Base-by-base conservation (phyloP, 2,329 filamentous ascomycete species). In the Elsinoe ampelina region DNA sequence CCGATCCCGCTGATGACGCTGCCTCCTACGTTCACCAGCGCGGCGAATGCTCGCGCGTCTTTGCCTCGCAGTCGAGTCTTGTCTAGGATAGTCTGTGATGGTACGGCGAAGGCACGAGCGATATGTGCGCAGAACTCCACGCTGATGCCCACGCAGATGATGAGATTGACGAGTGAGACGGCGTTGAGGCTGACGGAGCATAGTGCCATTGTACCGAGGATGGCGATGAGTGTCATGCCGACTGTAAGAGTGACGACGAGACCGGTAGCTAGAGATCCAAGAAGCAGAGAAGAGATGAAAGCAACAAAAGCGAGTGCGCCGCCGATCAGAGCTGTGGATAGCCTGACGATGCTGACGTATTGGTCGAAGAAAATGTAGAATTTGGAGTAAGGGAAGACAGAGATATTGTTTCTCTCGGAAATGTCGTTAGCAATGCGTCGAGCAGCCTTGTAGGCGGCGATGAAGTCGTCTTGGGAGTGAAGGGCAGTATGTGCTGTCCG, bases 281-380 rank as follows among this genome's bases (percentile, higher is more conserved):
- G 80, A 0, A 98, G 82, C 12, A 90, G 64, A 0, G 86, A 84
- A 0, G 89, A 86, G 45, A 98, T 80, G 59, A 87, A 68, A 58
- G 96, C 86, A 59, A 97, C 95, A 62, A 95, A 87, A 22, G 80
- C 88, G 12, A 97, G 77, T 0, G 90, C 92, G 2, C 88, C 86
- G 39, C 86, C 86, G 30, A 98, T 80, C 1, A 98, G 81, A 0
- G 85, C 82, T 0, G 80, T 85, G 0, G 92, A 91, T 3, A 97
- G 78, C 10, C 80, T 78, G 17, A 95, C 83, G 60, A 98, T 97
- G 58, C 81, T 82, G 5, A 89, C 80, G 67, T 98, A 98, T 69
- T 97, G 93, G 68, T 98, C 93, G 69, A 98, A 98, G 80, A 97
- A 98, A 69, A 98, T 91, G 75, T 98, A 98, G 70, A 95, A 95